Conservation (phyloP, 1,284 basidiomycete species). For the Austroboletus niveus region DNA sequence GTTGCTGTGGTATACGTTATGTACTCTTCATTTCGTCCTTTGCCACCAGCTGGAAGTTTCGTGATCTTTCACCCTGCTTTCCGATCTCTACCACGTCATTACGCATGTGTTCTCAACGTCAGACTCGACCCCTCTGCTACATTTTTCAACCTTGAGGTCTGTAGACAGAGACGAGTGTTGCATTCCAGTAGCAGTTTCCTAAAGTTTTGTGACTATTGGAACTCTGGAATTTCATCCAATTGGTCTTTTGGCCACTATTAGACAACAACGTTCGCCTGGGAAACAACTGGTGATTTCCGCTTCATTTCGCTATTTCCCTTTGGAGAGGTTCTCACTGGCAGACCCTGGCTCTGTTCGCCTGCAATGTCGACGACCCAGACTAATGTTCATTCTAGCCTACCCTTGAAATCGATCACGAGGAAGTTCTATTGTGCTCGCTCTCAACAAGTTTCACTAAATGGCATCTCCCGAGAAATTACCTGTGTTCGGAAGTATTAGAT, state of each 20-base stretch:
- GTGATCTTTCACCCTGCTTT: constrained; percentile 6
- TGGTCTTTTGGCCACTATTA: neutral
- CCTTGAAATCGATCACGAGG: constrained; percentile 15
- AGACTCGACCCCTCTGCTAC: neutral
- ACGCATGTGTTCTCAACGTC: constrained; percentile 1
- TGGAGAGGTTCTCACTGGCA: neutral
- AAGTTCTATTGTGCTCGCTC: constrained; percentile 23
- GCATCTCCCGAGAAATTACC: neutral
- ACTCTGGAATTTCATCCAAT: neutral
- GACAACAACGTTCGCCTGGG: neutral
- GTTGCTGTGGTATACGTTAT: neutral
- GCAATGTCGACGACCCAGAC: neutral
- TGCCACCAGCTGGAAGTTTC: constrained; percentile 1
- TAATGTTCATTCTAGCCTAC: neutral
- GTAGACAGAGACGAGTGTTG: no score
- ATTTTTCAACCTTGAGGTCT: no score
- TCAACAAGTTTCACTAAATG: neutral
- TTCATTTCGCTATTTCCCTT: constrained; percentile 6
- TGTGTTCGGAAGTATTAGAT: neutral
- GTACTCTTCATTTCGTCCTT: constrained; percentile 1
- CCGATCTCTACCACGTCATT: constrained; percentile 21
- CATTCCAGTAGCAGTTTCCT: no score
- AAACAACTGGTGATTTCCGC: neutral
- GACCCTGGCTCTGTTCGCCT: neutral
- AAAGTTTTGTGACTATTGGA: no score